Evolutionary conservation across 441 rosid genomes (phyloP).

Genomic region (Geranium incanum): DNA sequence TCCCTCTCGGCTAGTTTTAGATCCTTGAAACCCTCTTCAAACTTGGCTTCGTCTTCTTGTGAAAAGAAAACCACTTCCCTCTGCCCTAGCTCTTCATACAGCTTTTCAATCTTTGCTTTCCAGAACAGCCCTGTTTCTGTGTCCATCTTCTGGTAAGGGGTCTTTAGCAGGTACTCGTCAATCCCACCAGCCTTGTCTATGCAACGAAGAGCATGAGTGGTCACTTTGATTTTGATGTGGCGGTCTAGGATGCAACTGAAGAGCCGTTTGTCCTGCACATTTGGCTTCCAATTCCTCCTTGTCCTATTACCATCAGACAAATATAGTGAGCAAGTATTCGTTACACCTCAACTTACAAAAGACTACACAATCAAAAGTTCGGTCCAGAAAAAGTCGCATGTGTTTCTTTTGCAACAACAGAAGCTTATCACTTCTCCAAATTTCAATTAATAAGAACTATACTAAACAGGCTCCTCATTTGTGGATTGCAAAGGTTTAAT

Average conservation of each 20-base stretch:
- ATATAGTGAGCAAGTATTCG: background rate
- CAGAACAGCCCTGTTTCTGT: conserved; percentile 80
- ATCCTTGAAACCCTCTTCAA: conserved; percentile 70
- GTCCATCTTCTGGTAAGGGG: conserved; percentile 92
- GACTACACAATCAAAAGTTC: background rate
- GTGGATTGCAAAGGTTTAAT: background rate
- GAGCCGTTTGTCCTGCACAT: conserved; percentile 84
- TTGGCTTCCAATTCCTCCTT: conserved; percentile 87
- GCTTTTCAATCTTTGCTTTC: conserved; percentile 86
- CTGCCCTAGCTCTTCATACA: conserved; percentile 74
- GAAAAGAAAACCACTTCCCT: conserved; percentile 61
- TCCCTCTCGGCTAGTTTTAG: conserved; percentile 59
- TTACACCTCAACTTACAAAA: background rate
- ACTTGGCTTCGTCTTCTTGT: conserved; percentile 67
- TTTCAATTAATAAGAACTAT: background rate
- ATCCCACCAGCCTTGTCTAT: conserved; percentile 95
- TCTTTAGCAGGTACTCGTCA: conserved; percentile 89
- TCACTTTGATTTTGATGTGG: conserved; percentile 77
- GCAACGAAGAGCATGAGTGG: conserved; percentile 86
- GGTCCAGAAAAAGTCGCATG: background rate
- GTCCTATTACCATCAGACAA: conserved; percentile 37
- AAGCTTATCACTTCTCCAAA: background rate
- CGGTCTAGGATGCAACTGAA: conserved; percentile 88
- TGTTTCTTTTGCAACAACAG: background rate
- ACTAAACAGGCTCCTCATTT: background rate